Evolutionary conservation across 2,329 filamentous ascomycete species (phyloP).

Genomic region (Penicillium sp.): DNA sequence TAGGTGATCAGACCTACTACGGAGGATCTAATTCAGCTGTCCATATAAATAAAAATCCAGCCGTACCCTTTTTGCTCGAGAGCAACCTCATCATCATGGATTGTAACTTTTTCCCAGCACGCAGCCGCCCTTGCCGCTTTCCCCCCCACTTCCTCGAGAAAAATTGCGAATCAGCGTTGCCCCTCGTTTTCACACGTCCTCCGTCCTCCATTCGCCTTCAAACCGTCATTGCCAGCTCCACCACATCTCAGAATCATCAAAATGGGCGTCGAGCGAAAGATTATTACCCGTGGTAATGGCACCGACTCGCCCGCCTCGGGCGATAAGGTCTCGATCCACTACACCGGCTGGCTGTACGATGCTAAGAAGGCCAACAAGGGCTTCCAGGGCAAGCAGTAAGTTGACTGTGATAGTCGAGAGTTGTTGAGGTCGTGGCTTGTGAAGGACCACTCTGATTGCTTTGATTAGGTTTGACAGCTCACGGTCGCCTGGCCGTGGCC

Average conservation of each 20-base stretch:
- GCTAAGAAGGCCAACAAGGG: slow-evolving; percentile 60
- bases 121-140: slow-evolving; percentile 1
- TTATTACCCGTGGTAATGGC: slow-evolving; percentile 54
- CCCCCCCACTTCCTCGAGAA: slow-evolving; percentile 13
- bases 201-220: background rate
- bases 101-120: background rate
- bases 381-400: slow-evolving; percentile 69
- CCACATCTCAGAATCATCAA: slow-evolving; percentile 1
- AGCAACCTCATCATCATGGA: too few relatives aligned
- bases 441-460: background rate
- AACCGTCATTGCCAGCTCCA: background rate
- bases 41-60: too few relatives aligned
- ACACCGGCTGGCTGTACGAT: slow-evolving; percentile 84
- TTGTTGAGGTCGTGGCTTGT: background rate
- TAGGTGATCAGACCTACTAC: too few relatives aligned
- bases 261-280: slow-evolving; percentile 27
- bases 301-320: slow-evolving; percentile 62
- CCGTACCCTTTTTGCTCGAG: too few relatives aligned
- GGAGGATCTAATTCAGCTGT: too few relatives aligned
- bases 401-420: background rate
- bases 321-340: slow-evolving; percentile 81
- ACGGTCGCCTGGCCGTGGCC: slow-evolving; percentile 62
- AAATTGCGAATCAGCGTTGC: slow-evolving; percentile 19
- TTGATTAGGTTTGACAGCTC: slow-evolving; percentile 80
- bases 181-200: slow-evolving; percentile 12